Evolutionary conservation across 352 stramenopile species (phyloP), one percentile per base, ranked within the genome.

Genomic region (Pythium phragmiticola): DNA sequence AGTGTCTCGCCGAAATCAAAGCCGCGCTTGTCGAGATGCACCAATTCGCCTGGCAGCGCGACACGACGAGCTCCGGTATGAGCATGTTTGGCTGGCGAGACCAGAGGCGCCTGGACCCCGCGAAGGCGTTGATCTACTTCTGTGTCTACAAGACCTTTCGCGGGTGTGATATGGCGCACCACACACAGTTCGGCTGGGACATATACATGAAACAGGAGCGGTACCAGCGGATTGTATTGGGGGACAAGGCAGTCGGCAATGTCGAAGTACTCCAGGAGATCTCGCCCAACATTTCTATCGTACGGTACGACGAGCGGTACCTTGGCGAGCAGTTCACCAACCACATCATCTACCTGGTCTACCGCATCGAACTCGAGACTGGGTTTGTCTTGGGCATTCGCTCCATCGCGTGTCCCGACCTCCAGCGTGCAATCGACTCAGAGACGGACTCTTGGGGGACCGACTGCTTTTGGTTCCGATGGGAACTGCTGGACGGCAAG

Each of bases 71-170:
- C 17, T 61, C 52, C 4, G 60, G 52, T 16, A 33, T 61, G 19
- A 68, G 53, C 53, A 37, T 68, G 33, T 33, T 68, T 30, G 52
- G 60, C n/a, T 68, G 60, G 60, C 52, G 34, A 19, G 60, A 68
- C 60, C 11, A 33, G 21, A 34, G 43, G 0, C 51, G 47, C 14
- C 17, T 60, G 5, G 43, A 62, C 45, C 47, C 17, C 14, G 36
- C 23, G 8, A 39, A 36, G 1, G 54, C 52, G 3, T 47, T 34
- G 34, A 54, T 68, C 9, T 43, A 68, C 23, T 68, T 68, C 17
- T 42, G 60, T 12, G 57, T 68, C 28, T 21, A 57, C 52, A 68
- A 63, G 41, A 62, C 52, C 3, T 68, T 63, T 39, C 28, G 41
- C 13, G 39, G n/a, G 2, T 50, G 23, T 33, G 54, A 68, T 21